Evolutionary conservation across 2,329 filamentous ascomycete species (phyloP), one percentile per base, ranked within the genome.

Genomic region (Sarocladium oryzae): DNA sequence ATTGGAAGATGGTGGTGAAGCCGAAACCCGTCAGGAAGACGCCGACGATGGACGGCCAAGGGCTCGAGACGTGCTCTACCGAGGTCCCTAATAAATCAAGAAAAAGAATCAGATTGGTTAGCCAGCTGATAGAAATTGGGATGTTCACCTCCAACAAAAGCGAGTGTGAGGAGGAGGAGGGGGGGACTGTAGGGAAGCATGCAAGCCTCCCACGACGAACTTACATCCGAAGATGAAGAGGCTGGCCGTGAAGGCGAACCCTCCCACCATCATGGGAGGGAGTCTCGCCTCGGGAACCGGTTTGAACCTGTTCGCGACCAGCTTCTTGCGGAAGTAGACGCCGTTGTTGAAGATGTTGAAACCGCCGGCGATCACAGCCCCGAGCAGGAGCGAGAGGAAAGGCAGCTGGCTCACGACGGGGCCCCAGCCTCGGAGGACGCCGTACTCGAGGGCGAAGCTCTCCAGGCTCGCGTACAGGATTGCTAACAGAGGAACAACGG

Each of bases 201-300:
- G n/a, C n/a, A n/a, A n/a, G n/a, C n/a, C n/a, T n/a, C n/a, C n/a
- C n/a, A n/a, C 28, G 35, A 37, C 5, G 20, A n/a, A 40, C n/a
- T 77, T 77, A 77, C 78, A 84, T 2, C 78, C 79, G 54, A 82
- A 83, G 58, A 76, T 70, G 58, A 85, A 82, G 32, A 84, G 66
- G 0, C 77, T 75, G 1, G 73, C 61, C 0, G 81, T 79, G 2
- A 85, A 71, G 11, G 79, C 52, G 2, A 75, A 48, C 3, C 75
- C 74, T 2, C 75, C 76, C 9, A 72, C 63, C 3, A 76, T 67
- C 36, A 82, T 68, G 0, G 74, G 69, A 0, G 72, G 70, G 0
- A 84, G 63, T 10, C 37, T 20, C 18, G 18, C 18, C 20, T 40
- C 37, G 7, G 37, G 37, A 23, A 40, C 37, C 3, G 37, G n/a